Percentiles rank a stretch among this genome's conserved stretches.
Evolutionary conservation across 805 yeast genomes (phyloP).

Genomic region (Candida hispaniensis): DNA sequence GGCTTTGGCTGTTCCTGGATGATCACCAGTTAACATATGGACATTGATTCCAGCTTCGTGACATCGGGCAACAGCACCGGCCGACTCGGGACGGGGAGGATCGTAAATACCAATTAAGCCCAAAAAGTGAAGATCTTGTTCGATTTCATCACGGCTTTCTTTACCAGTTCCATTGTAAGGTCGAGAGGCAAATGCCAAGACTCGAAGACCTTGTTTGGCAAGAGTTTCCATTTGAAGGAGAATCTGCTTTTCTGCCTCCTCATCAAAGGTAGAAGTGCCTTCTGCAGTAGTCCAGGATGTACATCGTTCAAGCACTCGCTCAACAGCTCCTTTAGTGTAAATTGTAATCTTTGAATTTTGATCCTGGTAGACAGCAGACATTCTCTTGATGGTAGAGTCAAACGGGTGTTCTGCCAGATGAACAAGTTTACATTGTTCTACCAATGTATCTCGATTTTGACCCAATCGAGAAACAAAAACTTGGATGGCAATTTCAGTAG

Average conservation of each 20-base stretch:
- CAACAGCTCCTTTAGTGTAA: slow-evolving; percentile 69
- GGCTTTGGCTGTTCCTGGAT: slow-evolving; percentile 65
- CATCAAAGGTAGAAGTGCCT: slow-evolving; percentile 23
- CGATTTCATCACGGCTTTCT: slow-evolving; percentile 33
- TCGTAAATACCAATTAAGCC: slow-evolving; percentile 73
- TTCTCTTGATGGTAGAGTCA: slow-evolving; percentile 62
- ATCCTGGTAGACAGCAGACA: slow-evolving; percentile 48
- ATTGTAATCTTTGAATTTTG: slow-evolving; percentile 24
- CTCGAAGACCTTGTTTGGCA: slow-evolving; percentile 59
- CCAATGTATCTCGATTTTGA: slow-evolving; percentile 30
- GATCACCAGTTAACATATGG: slow-evolving; percentile 77
- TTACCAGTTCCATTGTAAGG: slow-evolving; percentile 25
- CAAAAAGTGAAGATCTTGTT: slow-evolving; percentile 42
- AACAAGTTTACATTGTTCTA: too few relatives aligned
- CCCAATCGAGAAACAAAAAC: slow-evolving; percentile 57
- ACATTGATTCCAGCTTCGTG: slow-evolving; percentile 69
- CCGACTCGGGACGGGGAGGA: slow-evolving; percentile 66
- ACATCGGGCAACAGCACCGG: slow-evolving; percentile 52
- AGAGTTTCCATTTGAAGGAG: slow-evolving; percentile 48
- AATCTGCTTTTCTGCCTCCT: slow-evolving; percentile 31
- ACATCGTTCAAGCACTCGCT: slow-evolving; percentile 51
- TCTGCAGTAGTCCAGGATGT: slow-evolving; percentile 38
- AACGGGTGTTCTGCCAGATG: slow-evolving; percentile 61
- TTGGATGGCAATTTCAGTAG: slow-evolving; percentile 82
- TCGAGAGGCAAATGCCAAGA: slow-evolving; percentile 54